These are phyloP conservation scores for Mitragyna speciosa DNA, from an alignment of 257 asterid genomes.

Conservation along the genomic window DNA sequence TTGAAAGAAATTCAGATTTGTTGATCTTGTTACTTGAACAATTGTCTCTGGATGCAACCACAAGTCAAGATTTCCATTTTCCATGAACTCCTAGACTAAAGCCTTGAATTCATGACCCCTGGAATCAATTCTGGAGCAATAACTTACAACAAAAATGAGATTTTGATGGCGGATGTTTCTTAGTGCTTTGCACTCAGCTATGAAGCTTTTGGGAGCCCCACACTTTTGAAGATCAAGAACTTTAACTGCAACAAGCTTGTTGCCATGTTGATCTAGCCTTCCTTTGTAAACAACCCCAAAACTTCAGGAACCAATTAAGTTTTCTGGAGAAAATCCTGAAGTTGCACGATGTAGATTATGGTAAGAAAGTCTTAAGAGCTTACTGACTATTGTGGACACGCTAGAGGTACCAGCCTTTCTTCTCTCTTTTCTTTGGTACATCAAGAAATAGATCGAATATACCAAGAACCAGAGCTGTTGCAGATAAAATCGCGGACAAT, in stretches of 20 bases:
- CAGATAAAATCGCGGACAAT: background rate
- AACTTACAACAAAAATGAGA: conserved; percentile 27
- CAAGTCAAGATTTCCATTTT: too few relatives aligned
- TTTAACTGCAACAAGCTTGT: conserved; percentile 26
- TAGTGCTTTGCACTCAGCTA: conserved; percentile 26
- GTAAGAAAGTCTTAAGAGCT: conserved; percentile 23
- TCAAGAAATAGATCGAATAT: background rate
- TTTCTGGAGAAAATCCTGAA: conserved; percentile 23
- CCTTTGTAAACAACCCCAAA: conserved; percentile 24
- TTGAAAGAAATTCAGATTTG: conserved; percentile 6
- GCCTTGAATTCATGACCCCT: conserved; percentile 1
- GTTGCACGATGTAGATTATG: conserved; percentile 28
- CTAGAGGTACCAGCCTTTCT: too few relatives aligned
- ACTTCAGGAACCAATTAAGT: conserved; percentile 27
- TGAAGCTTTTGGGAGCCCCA: conserved; percentile 25
- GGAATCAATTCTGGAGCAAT: conserved; percentile 30
- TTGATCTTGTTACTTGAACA: background rate
- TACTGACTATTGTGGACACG: background rate
- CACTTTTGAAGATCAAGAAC: conserved; percentile 23
- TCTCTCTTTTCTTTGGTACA: background rate
- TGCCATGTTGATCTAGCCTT: conserved; percentile 3
- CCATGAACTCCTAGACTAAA: too few relatives aligned
- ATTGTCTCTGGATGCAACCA: conserved; percentile 20
- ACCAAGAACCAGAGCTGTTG: background rate
- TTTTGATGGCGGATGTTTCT: background rate